phyloP scores from a whole-genome alignment of 257 asterid species.

The Lavandula angustifolia region DNA sequence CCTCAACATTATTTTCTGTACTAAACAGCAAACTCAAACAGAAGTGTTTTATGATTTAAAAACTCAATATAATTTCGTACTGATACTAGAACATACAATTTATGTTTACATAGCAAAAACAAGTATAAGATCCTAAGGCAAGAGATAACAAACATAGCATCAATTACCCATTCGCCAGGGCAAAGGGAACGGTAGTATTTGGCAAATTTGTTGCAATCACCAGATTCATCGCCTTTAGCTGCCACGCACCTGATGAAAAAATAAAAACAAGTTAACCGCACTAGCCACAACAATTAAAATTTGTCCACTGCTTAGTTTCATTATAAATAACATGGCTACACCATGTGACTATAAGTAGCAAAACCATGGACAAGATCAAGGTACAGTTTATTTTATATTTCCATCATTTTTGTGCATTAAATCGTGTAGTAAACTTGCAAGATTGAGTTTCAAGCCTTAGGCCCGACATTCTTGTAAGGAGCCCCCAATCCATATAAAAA shows the following conservation, averaged over 20 bases:
- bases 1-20: too few species aligned
- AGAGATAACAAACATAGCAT: constrained; percentile 4
- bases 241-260: constrained; percentile 58
- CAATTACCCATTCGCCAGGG: constrained; percentile 96
- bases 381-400: neutral
- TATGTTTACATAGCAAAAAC: neutral
- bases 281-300: constrained; percentile 17
- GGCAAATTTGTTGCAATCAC: constrained; percentile 63
- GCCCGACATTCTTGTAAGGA: neutral
- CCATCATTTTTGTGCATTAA: neutral
- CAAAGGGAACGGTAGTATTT: constrained; percentile 77
- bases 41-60: neutral
- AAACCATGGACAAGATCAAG: neutral
- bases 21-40: neutral
- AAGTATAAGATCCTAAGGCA: neutral
- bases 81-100: neutral
- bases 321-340: neutral
- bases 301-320: constrained; percentile 1
- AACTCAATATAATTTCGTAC: neutral
- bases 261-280: constrained; percentile 3
- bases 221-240: constrained; percentile 72
- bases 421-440: neutral
- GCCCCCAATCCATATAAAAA: neutral
- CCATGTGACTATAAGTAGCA: neutral
- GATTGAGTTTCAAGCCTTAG: neutral